Base-by-base conservation (phyloP, 257 asterid species). In the Penstemon davidsonii region DNA sequence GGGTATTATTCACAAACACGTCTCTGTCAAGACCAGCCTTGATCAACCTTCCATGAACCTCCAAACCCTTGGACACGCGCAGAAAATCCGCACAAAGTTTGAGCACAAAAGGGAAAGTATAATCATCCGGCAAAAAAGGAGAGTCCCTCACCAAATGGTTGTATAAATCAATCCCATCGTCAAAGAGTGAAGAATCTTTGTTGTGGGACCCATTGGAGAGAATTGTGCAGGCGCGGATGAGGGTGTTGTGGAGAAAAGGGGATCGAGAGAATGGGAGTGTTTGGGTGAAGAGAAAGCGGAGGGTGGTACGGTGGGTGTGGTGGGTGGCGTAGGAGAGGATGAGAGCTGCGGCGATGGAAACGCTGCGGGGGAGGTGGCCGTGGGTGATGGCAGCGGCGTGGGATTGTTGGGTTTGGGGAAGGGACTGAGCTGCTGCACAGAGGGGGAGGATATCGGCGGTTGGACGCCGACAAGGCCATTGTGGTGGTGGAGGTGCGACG, bases 101-200 rank as follows among this genome's bases (percentile, higher is more conserved):
- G 52, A 87, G 70, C 68, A 78, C 89, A 68, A 84, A 89, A 36
- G 96, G 91, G 73, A 82, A 87, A 12, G 93, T 89, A 69, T 87
- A 84, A 69, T 82, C 91, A 74, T 89, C 96, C 7, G 87, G 84
- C 64, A 41, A 38, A 3, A 85, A 79, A 57, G 60, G 42, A 18
- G 72, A 5, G 25, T 55, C 74, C 71, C 69, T 68, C 73, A 81
- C 36, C 87, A 89, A 77, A 54, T 75, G 80, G 44, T 89, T 89
- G 45, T 89, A 25, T 25, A 74, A 39, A 54, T 9, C 19, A 60
- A 89, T 49, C 19, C 87, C 85, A 12, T 58, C 40, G 37, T 61
- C 55, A 63, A 9, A 58, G 6, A 44, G 78, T 6, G 38, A 7
- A 3, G 46, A 42, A 41, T 73, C 38, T 49, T 55, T 67, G 59